Conservation (phyloP, 345 rosid species). For the Murraya paniculata region DNA sequence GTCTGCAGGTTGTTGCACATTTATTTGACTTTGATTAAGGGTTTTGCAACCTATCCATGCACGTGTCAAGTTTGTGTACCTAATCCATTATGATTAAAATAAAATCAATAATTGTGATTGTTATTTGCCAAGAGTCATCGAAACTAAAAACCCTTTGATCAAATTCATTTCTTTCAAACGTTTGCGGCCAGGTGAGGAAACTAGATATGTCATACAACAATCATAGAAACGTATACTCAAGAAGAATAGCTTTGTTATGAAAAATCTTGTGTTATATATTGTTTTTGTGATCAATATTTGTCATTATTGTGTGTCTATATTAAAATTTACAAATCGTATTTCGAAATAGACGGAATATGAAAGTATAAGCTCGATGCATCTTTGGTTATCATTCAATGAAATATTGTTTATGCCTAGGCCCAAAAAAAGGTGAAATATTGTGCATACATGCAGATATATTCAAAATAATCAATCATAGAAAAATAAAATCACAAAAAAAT, state of each 20-base stretch:
- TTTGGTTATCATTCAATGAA: neutral
- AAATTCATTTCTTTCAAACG: no score
- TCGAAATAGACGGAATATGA: neutral
- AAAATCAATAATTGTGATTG: neutral
- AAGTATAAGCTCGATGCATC: neutral
- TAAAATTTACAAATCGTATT: neutral
- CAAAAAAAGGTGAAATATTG: no score
- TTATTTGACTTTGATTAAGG: constrained; percentile 4
- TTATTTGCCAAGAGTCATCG: neutral
- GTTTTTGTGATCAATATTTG: neutral
- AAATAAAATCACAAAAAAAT: no score
- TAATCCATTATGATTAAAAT: neutral
- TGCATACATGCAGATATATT: no score
- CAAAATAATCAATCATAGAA: no score
- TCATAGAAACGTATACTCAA: neutral
- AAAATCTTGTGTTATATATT: neutral
- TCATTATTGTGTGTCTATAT: neutral
- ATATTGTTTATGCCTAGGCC: no score
- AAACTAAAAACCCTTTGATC: no score
- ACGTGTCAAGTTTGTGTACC: neutral
- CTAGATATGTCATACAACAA: neutral
- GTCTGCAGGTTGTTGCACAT: neutral
- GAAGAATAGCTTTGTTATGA: neutral
- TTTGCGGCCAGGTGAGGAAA: no score
- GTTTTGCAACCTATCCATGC: neutral